Evolutionary conservation across 768 basidiomycete species (phyloP).

Genomic region (Xerocomellus amylosporus): DNA sequence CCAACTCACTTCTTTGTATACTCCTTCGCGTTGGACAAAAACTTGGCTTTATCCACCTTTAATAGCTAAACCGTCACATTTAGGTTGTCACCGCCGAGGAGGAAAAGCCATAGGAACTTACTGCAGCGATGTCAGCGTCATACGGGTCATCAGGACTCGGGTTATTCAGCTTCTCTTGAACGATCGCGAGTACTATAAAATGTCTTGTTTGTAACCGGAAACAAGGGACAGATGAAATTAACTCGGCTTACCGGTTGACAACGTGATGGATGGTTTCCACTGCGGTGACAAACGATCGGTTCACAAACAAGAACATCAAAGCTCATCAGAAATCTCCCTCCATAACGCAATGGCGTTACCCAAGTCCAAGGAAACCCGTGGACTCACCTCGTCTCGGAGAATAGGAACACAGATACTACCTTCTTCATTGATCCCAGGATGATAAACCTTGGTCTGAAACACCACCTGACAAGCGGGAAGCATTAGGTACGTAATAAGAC

Average conservation of each 20-base stretch:
- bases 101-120: slow-evolving; percentile 36
- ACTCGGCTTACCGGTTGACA: slow-evolving; percentile 57
- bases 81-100: background rate
- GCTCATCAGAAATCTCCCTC: slow-evolving; percentile 4
- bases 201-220: slow-evolving; percentile 7
- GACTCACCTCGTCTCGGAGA: slow-evolving; percentile 74
- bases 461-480: slow-evolving; percentile 51
- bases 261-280: slow-evolving; percentile 84
- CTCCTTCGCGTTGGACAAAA: slow-evolving; percentile 75
- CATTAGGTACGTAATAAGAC: slow-evolving; percentile 20
- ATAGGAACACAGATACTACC: slow-evolving; percentile 83
- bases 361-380: slow-evolving; percentile 3
- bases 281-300: slow-evolving; percentile 27
- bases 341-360: background rate
- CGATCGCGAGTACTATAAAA: slow-evolving; percentile 61
- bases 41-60: slow-evolving; percentile 75
- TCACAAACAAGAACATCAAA: background rate
- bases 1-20: slow-evolving; percentile 74
- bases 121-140: slow-evolving; percentile 82
- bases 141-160: slow-evolving; percentile 88
- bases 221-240: background rate
- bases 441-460: slow-evolving; percentile 85
- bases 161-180: slow-evolving; percentile 86
- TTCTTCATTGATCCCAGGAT: slow-evolving; percentile 89
- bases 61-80: slow-evolving; percentile 46